phyloP scores from a whole-genome alignment of 1,139 yeast genomes.

The Petasospora fabianii region DNA sequence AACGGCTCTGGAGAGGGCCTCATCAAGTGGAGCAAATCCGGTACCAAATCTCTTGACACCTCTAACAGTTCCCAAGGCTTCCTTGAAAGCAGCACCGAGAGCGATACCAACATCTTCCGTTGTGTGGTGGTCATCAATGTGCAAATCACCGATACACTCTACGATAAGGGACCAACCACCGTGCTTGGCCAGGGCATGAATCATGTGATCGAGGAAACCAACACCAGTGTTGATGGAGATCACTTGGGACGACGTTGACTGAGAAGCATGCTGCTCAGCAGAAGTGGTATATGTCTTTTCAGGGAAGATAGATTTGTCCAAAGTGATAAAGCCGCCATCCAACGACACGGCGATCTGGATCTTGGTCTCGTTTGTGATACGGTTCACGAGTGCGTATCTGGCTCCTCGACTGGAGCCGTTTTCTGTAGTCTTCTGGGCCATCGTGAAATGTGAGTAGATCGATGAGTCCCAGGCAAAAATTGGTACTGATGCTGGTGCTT shows the following conservation, averaged over 20 bases:
- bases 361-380: slow-evolving; percentile 90
- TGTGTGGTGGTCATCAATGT: slow-evolving; percentile 95
- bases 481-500: background rate
- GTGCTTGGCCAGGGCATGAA: slow-evolving; percentile 95
- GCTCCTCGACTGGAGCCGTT: no score
- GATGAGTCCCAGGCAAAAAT: background rate
- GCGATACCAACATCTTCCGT: slow-evolving; percentile 96
- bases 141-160: slow-evolving; percentile 90
- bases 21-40: slow-evolving; percentile 95
- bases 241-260: slow-evolving; percentile 53
- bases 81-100: slow-evolving; percentile 81
- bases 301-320: slow-evolving; percentile 53
- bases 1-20: slow-evolving; percentile 91
- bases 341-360: slow-evolving; percentile 81
- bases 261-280: slow-evolving; percentile 47
- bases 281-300: slow-evolving; percentile 29
- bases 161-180: slow-evolving; percentile 91
- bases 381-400: slow-evolving; percentile 51
- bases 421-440: slow-evolving; percentile 17
- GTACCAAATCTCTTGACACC: slow-evolving; percentile 94
- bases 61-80: slow-evolving; percentile 82
- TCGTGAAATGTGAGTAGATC: background rate
- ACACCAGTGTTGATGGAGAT: slow-evolving; percentile 86
- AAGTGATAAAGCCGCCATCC: slow-evolving; percentile 73
- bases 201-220: slow-evolving; percentile 95